phyloP scores from a whole-genome alignment of 225 moss, liverwort and hornwort species.

The Climacium dendroides region DNA sequence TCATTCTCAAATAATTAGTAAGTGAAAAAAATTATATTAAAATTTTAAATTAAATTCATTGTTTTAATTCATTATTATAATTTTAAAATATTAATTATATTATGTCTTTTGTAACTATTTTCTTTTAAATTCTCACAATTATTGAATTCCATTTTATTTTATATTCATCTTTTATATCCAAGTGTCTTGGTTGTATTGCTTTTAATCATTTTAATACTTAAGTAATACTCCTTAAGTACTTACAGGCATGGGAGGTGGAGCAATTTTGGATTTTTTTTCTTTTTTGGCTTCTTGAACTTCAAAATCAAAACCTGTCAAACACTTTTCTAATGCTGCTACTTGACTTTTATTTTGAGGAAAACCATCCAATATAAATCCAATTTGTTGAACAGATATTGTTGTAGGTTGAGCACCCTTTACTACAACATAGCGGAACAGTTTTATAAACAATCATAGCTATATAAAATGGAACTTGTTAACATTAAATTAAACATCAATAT shows the following conservation, averaged over 20 bases:
- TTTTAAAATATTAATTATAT: background rate
- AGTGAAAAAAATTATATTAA: background rate
- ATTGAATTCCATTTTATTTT: too few relatives aligned
- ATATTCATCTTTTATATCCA: background rate
- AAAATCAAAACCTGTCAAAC: slow-evolving; percentile 56
- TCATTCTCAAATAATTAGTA: background rate
- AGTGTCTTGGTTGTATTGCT: background rate
- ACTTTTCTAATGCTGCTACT: slow-evolving; percentile 54
- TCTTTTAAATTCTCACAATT: background rate
- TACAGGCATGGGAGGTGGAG: slow-evolving; percentile 55
- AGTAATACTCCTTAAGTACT: background rate
- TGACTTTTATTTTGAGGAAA: slow-evolving; percentile 65
- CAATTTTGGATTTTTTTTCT: slow-evolving; percentile 52
- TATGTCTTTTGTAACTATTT: too few relatives aligned
- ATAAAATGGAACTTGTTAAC: fast-evolving
- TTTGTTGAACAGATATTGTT: background rate
- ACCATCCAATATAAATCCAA: slow-evolving; percentile 66
- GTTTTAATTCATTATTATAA: background rate
- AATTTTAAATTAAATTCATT: fast-evolving
- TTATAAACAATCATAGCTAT: too few relatives aligned
- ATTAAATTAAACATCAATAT: background rate
- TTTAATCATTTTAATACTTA: background rate
- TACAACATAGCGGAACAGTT: background rate
- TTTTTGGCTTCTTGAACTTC: slow-evolving; percentile 29
- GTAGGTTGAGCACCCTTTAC: background rate